Conservation (phyloP, 208 protist genomes). For the Crithidia sp. region DNA sequence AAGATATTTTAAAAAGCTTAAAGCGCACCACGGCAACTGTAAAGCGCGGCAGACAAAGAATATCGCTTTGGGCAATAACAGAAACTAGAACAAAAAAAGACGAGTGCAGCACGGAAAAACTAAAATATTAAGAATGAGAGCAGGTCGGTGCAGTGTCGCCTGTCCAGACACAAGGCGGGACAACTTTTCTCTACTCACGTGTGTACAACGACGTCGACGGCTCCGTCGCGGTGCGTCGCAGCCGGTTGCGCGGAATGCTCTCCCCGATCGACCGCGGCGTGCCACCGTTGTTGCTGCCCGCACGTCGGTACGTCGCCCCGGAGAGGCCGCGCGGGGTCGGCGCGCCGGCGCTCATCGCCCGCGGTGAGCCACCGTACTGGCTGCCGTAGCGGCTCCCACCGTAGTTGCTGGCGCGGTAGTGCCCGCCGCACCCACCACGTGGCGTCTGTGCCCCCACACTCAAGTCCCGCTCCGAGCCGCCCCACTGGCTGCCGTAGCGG, state of each 20-base stretch:
- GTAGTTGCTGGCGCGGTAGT: conserved; percentile 17
- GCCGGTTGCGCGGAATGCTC: neutral
- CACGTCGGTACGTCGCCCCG: conserved; percentile 10
- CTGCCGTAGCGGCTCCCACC: conserved; percentile 14
- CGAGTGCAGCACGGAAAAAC: neutral
- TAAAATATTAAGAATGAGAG: no score
- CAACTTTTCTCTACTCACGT: neutral
- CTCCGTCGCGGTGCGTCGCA: conserved; percentile 8
- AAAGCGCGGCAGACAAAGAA: no score
- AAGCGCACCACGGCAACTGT: no score
- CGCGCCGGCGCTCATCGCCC: conserved; percentile 2
- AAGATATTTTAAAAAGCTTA: no score
- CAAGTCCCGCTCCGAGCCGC: conserved; percentile 7
- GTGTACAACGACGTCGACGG: neutral
- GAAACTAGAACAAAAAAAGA: conserved; percentile 4
- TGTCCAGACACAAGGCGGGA: neutral
- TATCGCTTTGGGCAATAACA: no score
- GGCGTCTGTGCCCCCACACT: conserved; percentile 11
- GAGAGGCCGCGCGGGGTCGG: conserved; percentile 11
- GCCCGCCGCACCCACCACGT: conserved; percentile 15
- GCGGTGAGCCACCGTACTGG: conserved; percentile 1
- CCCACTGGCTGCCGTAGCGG: conserved; percentile 14
- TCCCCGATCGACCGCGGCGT: neutral
- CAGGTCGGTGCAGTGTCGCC: no score
- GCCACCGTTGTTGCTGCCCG: conserved; percentile 4